Evolutionary conservation across 2,329 filamentous ascomycete species (phyloP), one percentile per base, ranked within the genome.

Genomic region (Pseudogymnoascus pannorum): DNA sequence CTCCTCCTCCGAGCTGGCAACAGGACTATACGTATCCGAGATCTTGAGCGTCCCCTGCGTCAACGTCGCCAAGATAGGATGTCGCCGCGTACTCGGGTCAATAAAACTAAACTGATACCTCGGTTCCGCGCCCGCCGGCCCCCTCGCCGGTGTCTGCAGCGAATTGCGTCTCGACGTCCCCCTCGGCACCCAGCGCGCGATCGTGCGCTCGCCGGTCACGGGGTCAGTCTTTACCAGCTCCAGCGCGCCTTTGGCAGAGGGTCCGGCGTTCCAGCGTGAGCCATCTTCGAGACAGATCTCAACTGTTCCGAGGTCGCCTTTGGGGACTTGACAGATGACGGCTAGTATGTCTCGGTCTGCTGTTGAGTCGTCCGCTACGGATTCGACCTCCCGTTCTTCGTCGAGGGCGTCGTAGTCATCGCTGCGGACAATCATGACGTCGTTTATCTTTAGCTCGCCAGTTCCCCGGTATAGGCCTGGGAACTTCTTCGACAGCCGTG

Each of bases 51-150:
- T 82, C 4, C 79, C 78, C 11, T 80, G 79, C 3, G 82, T 86
- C 48, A 93, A 77, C 2, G 81, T 84, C 0, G 87, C 89, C 74
- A 92, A 81, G 68, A 92, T 83, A 4, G 90, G 89, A 69, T 93
- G 89, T 11, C 87, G 83, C 33, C 87, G 79, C 7, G 82, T 83
- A 54, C 81, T 81, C 0, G 88, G 83, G 66, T 88, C 84, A 68
- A 93, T 86, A 64, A 91, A 84, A 75, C 87, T 91, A 71, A 93
- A 93, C 7, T 85, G 90, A 76, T 87, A 92, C 70, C 84, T 85
- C 62, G 74, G 76, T 54, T 83, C 81, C 1, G 69, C 64, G 2
- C 73, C 66, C 61, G 64, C 60, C 64, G 69, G 60, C 67, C 68
- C 16, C 61, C 51, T 14, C 14, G n/a, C 26, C 1, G 54, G 54